A percentile compares a stretch with the other conserved stretches of the same genome.
Conservation (phyloP, 768 basidiomycete species). For the Podaxis rugospora region DNA sequence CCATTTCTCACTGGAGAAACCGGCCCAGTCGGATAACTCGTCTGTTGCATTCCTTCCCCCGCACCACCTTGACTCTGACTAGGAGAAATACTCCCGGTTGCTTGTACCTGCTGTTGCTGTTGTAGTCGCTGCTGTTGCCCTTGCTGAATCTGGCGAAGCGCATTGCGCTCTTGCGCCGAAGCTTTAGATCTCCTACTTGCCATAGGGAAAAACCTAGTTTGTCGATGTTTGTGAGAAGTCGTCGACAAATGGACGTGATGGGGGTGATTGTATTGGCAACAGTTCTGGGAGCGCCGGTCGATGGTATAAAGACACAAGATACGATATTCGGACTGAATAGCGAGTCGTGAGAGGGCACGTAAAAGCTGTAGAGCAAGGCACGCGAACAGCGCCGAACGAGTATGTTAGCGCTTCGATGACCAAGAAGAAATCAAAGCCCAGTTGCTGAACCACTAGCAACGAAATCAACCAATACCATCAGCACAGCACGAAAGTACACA, state of each 20-base stretch:
- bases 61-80: not conserved
- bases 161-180: conserved; percentile 1
- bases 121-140: not conserved
- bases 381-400: not conserved
- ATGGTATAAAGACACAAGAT: no score
- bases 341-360: not conserved
- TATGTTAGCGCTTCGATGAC: no score
- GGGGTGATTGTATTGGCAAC: no score
- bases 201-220: not conserved
- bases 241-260: no score
- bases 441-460: not conserved
- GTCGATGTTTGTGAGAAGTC: no score
- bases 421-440: not conserved
- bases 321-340: no score
- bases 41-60: not conserved
- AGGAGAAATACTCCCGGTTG: not conserved
- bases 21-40: not conserved
- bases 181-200: not conserved
- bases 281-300: no score
- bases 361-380: not conserved
- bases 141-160: conserved; percentile 7
- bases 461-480: no score
- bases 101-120: not conserved
- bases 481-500: no score
- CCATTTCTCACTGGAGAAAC: not conserved